Evolutionary conservation across 176 grass and related monocot species (phyloP), one percentile per base, ranked within the genome.

Genomic region (Lolium rigidum): DNA sequence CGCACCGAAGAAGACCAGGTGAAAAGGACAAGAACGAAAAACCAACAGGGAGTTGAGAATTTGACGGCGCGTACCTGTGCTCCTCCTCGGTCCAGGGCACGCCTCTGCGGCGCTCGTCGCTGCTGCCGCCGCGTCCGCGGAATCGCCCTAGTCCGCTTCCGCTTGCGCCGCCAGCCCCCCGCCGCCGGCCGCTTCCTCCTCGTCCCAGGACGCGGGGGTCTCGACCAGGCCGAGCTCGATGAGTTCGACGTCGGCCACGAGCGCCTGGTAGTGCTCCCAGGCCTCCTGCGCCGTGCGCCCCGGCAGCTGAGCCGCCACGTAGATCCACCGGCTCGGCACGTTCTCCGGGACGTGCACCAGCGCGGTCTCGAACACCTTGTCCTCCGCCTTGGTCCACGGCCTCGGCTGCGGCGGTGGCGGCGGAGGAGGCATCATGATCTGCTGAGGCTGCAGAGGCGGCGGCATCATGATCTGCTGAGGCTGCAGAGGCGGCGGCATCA

Each of bases 81-180:
- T 98, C 96, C 47, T 95, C 91, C 89, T 95, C 93, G 2, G 86
- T 98, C 96, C 96, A 98, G 5, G 95, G 91, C 61, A 95, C 81
- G 7, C 93, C 96, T 2, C 93, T 83, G 78, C 86, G 88, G 65
- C 93, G 84, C 78, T 98, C 93, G 4, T 92, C 93, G 0, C 56
- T 71, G 11, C 54, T 5, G 0, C 56, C 55, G 2, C 66, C 22
- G 2, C 72, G 22, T 9, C 66, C 28, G 1, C 59, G 57, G 54
- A 67, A 70, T 0, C n/a, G 60, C 2, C 4, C 31, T 35, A 35
- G 31, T 35, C 54, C 18, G 55, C 17, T 20, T 3, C 64, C 85
- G n/a, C 2, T 28, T 0, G 41, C 60, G 52, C 0, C 43, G 41
- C 6, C 21, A 28, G 2, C 69, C 0, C 6, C 9, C 6, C 43